phyloP scores from a whole-genome alignment of 2,329 filamentous ascomycete species.

The Exophiala sp. region DNA sequence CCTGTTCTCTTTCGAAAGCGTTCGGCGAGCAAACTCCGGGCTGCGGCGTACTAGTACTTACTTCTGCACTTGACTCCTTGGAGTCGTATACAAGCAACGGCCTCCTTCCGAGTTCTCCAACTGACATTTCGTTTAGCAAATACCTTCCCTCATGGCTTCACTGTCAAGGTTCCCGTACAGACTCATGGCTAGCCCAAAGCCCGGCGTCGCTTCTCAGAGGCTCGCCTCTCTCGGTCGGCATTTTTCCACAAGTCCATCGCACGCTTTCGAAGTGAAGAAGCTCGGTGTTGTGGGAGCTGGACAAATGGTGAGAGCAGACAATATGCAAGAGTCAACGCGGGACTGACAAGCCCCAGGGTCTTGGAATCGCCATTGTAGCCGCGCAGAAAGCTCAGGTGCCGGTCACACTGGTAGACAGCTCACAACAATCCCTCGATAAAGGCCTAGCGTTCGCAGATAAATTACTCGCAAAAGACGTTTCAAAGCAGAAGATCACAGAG shows the following conservation, averaged over 20 bases:
- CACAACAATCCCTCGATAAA: conserved; percentile 78
- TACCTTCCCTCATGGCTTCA: conserved; percentile 17
- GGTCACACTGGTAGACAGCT: conserved; percentile 79
- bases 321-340: background rate
- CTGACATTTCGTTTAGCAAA: background rate
- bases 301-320: conserved; percentile 67
- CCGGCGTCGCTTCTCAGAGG: conserved; percentile 32
- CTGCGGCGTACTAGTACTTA: background rate
- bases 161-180: conserved; percentile 28
- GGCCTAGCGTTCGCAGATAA: conserved; percentile 93
- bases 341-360: conserved; percentile 54
- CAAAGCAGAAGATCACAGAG: conserved; percentile 78
- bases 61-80: background rate
- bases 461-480: conserved; percentile 84
- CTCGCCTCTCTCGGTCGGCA: conserved; percentile 40
- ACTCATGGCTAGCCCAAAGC: conserved; percentile 36
- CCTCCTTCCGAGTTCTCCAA: background rate
- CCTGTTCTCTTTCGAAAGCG: background rate
- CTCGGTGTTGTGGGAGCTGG: conserved; percentile 90
- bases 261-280: conserved; percentile 68
- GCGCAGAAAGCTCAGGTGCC: conserved; percentile 76
- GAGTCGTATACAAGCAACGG: background rate
- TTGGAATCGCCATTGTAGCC: conserved; percentile 92
- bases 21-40: background rate
- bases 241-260: conserved; percentile 64